Evolutionary conservation across 1,284 basidiomycete genomes (phyloP).

Genomic region (Heterobasidion parviporum): DNA sequence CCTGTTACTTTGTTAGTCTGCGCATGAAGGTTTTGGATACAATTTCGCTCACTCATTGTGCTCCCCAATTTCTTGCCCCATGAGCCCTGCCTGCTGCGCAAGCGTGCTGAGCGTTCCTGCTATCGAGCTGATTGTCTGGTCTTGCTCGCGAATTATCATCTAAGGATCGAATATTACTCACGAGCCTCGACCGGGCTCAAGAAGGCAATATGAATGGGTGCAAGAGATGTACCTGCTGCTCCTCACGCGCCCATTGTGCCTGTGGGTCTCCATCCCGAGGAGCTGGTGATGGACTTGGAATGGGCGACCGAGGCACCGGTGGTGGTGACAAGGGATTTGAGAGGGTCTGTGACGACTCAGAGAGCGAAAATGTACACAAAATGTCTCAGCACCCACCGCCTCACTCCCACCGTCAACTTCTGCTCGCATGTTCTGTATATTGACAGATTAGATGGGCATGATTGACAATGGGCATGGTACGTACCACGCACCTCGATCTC

Average conservation of each 20-base stretch:
- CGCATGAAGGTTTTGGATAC: background rate
- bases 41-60: constrained; percentile 68
- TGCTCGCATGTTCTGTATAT: constrained; percentile 57
- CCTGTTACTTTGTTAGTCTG: constrained; percentile 27
- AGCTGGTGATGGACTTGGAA: constrained; percentile 8
- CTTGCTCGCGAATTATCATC: constrained; percentile 83
- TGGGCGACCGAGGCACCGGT: constrained; percentile 1
- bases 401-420: constrained; percentile 30
- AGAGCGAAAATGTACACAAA: background rate
- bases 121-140: constrained; percentile 78
- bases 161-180: constrained; percentile 19
- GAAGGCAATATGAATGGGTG: background rate
- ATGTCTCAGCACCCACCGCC: constrained; percentile 4
- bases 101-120: constrained; percentile 76
- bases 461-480: constrained; percentile 13
- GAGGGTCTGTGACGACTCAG: background rate
- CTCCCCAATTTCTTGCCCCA: constrained; percentile 83
- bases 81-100: constrained; percentile 82
- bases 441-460: constrained; percentile 11
- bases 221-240: constrained; percentile 59
- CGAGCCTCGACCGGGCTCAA: background rate
- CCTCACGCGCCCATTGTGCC: constrained; percentile 72
- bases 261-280: constrained; percentile 51
- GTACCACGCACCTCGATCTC: constrained; percentile 67
- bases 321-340: constrained; percentile 2